Conservation (phyloP, 2,329 filamentous ascomycete species). For the Phialophora macrospora region DNA sequence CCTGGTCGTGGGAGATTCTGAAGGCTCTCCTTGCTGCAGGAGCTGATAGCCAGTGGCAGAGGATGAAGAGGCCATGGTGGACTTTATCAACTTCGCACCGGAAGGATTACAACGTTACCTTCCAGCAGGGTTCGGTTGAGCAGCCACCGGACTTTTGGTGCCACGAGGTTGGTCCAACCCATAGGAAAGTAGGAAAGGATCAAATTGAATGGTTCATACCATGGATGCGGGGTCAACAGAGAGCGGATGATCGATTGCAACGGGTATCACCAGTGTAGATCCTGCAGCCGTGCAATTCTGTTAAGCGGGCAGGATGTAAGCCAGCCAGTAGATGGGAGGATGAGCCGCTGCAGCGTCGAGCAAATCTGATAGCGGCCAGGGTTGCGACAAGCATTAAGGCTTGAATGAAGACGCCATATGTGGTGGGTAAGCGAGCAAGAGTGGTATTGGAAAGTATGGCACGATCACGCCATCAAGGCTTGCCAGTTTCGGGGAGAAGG, state of each 20-base stretch:
- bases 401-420: background rate
- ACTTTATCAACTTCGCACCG: background rate
- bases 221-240: slow-evolving; percentile 9
- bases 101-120: background rate
- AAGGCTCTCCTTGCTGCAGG: slow-evolving; percentile 27
- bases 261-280: slow-evolving; percentile 17
- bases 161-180: background rate
- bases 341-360: slow-evolving; percentile 10
- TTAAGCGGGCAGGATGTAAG: background rate
- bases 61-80: slow-evolving; percentile 29
- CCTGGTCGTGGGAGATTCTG: slow-evolving; percentile 12
- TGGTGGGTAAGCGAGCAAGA: background rate
- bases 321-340: slow-evolving; percentile 8
- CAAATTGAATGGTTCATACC: background rate
- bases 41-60: slow-evolving; percentile 29
- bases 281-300: background rate
- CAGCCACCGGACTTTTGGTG: slow-evolving; percentile 11
- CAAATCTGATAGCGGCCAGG: background rate
- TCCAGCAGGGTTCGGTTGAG: slow-evolving; percentile 9
- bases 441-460: background rate
- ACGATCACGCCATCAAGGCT: slow-evolving; percentile 15
- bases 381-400: background rate
- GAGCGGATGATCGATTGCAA: slow-evolving; percentile 13
- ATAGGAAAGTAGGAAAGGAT: slow-evolving; percentile 1
- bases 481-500: slow-evolving; percentile 8